phyloP scores from a whole-genome alignment of 2,329 filamentous ascomycete genomes.

The Ophiocordyceps sinensis region DNA sequence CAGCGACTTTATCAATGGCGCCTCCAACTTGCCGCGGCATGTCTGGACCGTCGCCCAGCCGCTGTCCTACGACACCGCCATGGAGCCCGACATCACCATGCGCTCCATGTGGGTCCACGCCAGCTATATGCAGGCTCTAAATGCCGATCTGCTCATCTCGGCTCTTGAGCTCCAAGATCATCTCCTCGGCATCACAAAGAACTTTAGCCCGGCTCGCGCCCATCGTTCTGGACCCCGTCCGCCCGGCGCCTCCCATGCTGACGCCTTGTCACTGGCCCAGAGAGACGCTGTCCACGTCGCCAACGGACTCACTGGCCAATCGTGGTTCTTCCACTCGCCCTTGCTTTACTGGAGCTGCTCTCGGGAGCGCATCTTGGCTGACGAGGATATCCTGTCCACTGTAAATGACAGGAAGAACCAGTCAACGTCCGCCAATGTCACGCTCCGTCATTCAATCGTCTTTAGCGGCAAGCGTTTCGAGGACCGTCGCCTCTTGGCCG shows the following conservation, averaged over 20 bases:
- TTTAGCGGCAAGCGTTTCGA: conserved; percentile 71
- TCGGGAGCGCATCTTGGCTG: conserved; percentile 38
- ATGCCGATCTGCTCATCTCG: conserved; percentile 47
- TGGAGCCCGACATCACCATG: conserved; percentile 60
- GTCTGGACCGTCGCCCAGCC: conserved; percentile 66
- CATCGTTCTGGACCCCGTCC: conserved; percentile 12
- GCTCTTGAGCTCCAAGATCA: conserved; percentile 57
- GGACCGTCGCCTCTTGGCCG: conserved; percentile 50
- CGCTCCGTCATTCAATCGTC: conserved; percentile 62
- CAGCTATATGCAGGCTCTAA: conserved; percentile 63
- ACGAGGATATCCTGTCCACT: conserved; percentile 50
- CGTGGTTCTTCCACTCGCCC: conserved; percentile 73
- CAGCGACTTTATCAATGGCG: conserved; percentile 55
- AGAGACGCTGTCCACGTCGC: conserved; percentile 43
- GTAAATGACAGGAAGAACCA: conserved; percentile 51
- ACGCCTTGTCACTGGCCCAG: conserved; percentile 25
- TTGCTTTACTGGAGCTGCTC: conserved; percentile 68
- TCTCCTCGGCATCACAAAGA: conserved; percentile 45
- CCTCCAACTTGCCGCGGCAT: conserved; percentile 61
- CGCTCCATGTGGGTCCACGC: conserved; percentile 72
- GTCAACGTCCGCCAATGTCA: conserved; percentile 56
- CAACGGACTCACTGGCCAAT: conserved; percentile 45
- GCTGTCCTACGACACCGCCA: conserved; percentile 33
- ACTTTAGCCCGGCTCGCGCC: conserved; percentile 35
- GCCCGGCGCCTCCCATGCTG: conserved; percentile 12